Evolutionary conservation across 805 yeast species (phyloP).

Genomic region (Saturnispora diversa): DNA sequence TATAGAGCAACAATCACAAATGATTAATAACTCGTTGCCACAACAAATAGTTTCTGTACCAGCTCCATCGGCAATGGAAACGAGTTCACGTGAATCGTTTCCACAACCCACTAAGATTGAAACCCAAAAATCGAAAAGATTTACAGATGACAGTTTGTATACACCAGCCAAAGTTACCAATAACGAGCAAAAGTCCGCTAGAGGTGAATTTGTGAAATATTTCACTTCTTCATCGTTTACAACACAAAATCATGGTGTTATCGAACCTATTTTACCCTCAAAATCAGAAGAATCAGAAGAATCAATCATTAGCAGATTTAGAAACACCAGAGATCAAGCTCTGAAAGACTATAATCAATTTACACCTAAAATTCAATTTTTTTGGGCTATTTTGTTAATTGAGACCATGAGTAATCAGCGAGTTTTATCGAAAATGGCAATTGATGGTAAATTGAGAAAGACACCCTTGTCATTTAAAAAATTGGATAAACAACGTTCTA

Average conservation of each 20-base stretch:
- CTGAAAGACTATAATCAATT: conserved; percentile 32
- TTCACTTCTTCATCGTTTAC: conserved; percentile 18
- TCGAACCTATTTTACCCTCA: conserved; percentile 27
- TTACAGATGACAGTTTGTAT: conserved; percentile 9
- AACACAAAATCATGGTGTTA: conserved; percentile 21
- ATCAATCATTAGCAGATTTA: conserved; percentile 23
- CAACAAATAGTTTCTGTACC: no score
- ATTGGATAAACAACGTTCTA: conserved; percentile 43
- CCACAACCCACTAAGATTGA: neutral
- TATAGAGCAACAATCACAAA: no score
- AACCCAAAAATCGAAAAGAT: conserved; percentile 5
- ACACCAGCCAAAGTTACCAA: neutral
- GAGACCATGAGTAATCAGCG: conserved; percentile 39
- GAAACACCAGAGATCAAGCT: conserved; percentile 26
- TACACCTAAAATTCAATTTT: conserved; percentile 48
- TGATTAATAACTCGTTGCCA: no score
- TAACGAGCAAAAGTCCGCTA: neutral
- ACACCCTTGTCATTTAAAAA: conserved; percentile 35
- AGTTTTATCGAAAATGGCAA: conserved; percentile 36
- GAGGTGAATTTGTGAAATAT: conserved; percentile 12
- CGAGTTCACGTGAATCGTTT: no score
- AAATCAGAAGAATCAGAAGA: conserved; percentile 25
- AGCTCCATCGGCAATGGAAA: neutral
- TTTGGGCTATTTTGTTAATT: conserved; percentile 52
- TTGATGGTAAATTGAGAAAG: conserved; percentile 38